phyloP scores from a whole-genome alignment of 1,284 basidiomycete species.

The Sporisorium scitamineum region DNA sequence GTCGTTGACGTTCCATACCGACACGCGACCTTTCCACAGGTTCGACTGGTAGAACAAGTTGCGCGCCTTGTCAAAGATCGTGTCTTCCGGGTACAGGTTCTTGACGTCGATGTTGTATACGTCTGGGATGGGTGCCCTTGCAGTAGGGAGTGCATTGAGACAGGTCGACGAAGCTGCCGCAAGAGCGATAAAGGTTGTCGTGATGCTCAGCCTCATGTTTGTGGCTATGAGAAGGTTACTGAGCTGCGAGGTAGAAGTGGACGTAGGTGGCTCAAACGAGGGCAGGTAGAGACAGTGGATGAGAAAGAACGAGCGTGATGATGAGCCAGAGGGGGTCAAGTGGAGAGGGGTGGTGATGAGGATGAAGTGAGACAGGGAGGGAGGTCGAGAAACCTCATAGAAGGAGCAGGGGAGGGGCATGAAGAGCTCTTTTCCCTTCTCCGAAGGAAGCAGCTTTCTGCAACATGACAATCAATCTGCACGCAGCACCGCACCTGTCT shows the following conservation, averaged over 20 bases:
- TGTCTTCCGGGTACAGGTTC: conserved; percentile 64
- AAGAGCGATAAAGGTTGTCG: conserved; percentile 15
- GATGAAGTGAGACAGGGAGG: not conserved
- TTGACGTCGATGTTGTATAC: conserved; percentile 55
- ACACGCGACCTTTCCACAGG: conserved; percentile 61
- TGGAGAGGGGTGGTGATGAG: conserved; percentile 2
- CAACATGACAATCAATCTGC: not conserved
- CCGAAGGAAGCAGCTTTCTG: not conserved
- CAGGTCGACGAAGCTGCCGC: conserved; percentile 12
- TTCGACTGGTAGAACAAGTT: conserved; percentile 65
- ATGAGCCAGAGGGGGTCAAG: not conserved
- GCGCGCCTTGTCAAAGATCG: conserved; percentile 55
- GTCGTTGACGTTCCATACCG: conserved; percentile 45
- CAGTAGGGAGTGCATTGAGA: conserved; percentile 10
- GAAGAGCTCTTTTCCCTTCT: not conserved
- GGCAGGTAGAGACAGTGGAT: conserved; percentile 1
- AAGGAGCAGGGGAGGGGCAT: not conserved
- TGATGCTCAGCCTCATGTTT: conserved; percentile 31
- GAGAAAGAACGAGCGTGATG: conserved; percentile 7
- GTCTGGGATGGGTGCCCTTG: conserved; percentile 43
- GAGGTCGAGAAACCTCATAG: not conserved
- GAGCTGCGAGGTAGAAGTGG: not conserved
- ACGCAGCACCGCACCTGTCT: not conserved
- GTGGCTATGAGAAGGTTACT: not conserved
- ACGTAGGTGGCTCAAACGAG: not conserved